Evolutionary conservation across 768 basidiomycete species (phyloP).

Genomic region (Phlebiopsis gigantea): DNA sequence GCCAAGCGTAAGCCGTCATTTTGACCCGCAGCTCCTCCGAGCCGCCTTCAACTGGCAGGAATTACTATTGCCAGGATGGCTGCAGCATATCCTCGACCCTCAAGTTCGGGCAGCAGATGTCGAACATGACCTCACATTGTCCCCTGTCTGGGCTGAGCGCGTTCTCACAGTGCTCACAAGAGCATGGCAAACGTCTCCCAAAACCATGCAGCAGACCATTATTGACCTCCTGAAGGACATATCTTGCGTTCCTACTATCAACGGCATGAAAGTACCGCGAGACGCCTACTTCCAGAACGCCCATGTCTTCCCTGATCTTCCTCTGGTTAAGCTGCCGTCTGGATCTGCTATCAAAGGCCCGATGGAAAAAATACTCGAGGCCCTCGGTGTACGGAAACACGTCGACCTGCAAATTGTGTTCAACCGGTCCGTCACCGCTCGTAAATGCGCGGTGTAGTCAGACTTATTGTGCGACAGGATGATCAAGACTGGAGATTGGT

Average conservation of each 20-base stretch:
- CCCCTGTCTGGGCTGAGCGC: conserved; percentile 74
- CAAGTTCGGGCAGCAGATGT: conserved; percentile 34
- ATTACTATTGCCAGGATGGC: conserved; percentile 71
- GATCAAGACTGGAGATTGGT: conserved; percentile 90
- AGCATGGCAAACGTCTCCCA: conserved; percentile 63
- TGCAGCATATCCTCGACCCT: conserved; percentile 54
- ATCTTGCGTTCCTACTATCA: conserved; percentile 46
- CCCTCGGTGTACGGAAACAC: conserved; percentile 82
- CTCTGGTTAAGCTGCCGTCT: conserved; percentile 71
- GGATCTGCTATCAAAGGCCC: conserved; percentile 56
- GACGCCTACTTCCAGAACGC: conserved; percentile 84
- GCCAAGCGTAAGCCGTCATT: conserved; percentile 52
- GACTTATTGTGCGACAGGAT: conserved; percentile 42
- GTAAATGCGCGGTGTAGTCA: not conserved
- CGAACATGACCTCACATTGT: conserved; percentile 59
- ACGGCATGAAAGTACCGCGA: conserved; percentile 65
- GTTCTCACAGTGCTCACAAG: conserved; percentile 63
- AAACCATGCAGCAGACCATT: conserved; percentile 38
- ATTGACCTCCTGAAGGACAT: conserved; percentile 37
- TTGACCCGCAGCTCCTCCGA: conserved; percentile 45
- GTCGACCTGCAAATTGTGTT: conserved; percentile 95
- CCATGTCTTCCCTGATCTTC: conserved; percentile 84
- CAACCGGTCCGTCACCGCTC: conserved; percentile 46
- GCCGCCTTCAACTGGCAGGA: conserved; percentile 74
- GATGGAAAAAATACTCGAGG: conserved; percentile 65